Conservation (phyloP, 202 grass and related monocot species). For the Cymbopogon flexuosus region DNA sequence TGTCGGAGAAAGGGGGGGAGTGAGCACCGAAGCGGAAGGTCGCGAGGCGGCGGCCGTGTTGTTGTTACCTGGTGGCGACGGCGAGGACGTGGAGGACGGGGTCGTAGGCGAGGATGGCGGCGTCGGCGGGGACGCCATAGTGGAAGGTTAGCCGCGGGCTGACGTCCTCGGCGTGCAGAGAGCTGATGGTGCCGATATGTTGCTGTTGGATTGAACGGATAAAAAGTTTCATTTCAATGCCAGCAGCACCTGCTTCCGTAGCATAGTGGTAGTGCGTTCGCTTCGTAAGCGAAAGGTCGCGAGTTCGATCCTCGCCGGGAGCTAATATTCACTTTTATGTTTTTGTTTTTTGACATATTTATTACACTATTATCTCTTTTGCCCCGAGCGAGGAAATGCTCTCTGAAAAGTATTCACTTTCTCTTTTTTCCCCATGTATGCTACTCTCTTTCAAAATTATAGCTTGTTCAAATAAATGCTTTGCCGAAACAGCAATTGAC, state of each 20-base stretch:
- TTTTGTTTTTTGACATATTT: neutral
- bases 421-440: too few relatives aligned
- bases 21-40: neutral
- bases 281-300: slow-evolving; percentile 88
- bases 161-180: slow-evolving; percentile 65
- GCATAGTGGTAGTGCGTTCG: slow-evolving; percentile 77
- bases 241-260: slow-evolving; percentile 4
- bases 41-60: neutral
- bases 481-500: too few relatives aligned
- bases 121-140: slow-evolving; percentile 69
- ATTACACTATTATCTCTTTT: neutral
- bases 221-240: rapidly evolving
- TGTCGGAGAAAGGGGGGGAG: too few relatives aligned
- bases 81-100: slow-evolving; percentile 63
- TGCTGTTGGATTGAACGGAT: neutral
- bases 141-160: slow-evolving; percentile 76
- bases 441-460: too few relatives aligned
- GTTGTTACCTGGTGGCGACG: slow-evolving; percentile 60
- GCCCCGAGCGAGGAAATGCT: neutral
- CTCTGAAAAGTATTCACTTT: neutral
- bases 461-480: too few relatives aligned
- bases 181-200: slow-evolving; percentile 7
- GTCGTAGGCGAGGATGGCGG: slow-evolving; percentile 66
- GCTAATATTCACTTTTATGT: neutral
- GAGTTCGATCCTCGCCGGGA: slow-evolving; percentile 85